These are phyloP conservation scores for Apostasia ramifera DNA, from an alignment of 106 monocot genomes.

Conservation along the genomic window DNA sequence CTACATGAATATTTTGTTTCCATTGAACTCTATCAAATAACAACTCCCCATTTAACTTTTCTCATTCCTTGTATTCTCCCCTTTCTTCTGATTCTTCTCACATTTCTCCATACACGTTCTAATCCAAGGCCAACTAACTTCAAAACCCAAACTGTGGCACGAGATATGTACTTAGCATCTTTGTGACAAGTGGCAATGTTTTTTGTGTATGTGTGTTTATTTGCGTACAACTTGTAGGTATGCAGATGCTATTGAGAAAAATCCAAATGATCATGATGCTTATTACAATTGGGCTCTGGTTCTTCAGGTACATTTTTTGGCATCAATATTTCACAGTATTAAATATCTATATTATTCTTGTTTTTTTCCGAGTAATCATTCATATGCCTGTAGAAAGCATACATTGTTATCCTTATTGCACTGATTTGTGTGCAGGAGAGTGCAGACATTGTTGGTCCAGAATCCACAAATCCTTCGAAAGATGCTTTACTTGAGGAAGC, in stretches of 20 bases:
- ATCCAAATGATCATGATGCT: conserved; percentile 91
- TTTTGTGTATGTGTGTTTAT: background rate
- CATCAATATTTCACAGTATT: no score
- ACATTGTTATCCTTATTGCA: background rate
- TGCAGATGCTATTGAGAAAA: conserved; percentile 88
- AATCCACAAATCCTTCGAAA: conserved; percentile 65
- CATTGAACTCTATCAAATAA: no score
- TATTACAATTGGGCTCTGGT: conserved; percentile 98
- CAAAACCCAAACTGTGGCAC: no score
- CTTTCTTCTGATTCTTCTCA: no score
- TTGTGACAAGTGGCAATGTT: no score
- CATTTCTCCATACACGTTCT: no score
- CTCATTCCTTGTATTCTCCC: no score
- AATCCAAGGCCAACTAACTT: no score
- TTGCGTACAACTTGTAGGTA: conserved; percentile 42
- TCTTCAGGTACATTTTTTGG: conserved; percentile 57
- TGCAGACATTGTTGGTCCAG: conserved; percentile 86
- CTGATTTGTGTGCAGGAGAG: conserved; percentile 55
- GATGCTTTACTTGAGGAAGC: conserved; percentile 97
- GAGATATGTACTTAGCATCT: no score
- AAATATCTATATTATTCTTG: background rate
- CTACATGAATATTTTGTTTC: no score
- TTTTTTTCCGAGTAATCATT: background rate
- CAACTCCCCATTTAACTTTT: no score
- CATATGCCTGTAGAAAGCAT: background rate